Base-by-base conservation (phyloP, 1,284 basidiomycete genomes). In the Takashimella koratensis region DNA sequence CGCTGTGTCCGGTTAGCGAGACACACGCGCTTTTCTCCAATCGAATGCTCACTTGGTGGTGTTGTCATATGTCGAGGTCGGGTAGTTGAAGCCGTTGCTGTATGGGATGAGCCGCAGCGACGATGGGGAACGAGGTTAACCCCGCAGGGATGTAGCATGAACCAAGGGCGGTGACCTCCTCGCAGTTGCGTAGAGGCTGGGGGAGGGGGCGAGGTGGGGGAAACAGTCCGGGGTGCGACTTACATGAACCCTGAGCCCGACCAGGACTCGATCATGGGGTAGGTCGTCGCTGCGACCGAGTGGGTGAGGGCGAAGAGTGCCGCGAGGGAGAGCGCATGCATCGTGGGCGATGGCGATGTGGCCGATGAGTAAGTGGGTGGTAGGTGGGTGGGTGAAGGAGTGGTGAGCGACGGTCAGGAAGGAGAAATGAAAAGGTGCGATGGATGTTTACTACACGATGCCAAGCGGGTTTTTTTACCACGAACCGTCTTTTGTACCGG, bases 1-100 rank as follows among this genome's bases (percentile, higher is more conserved):
- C 87, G 60, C 86, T 86, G 36, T 13, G 12, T 8, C 30, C 8
- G 8, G 30, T n/a, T n/a, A n/a, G n/a, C n/a, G n/a, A n/a, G 84
- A n/a, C n/a, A n/a, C n/a, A n/a, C n/a, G n/a, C n/a, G n/a, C n/a
- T n/a, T n/a, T n/a, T 43, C 22, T 24, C 21, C 23, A 25, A 21
- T 23, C 5, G 21, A n/a, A 20, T n/a, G 56, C 68, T 63, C 53
- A 73, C 71, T 65, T 70, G 45, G 72, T 74, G 11, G 72, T 74
- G 53, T 74, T 72, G 60, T 73, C 72, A 43, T 70, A 74, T 0
- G 57, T 43, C 22, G 58, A 51, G 3, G 41, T 49, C 5, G 64
- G 64, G 39, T 45, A 58, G 43, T 45, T 43, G 54, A 60, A 67
- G 2, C 67, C 67, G 24, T 66, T 58, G n/a, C 64, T 66, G 51